These are phyloP conservation scores for Stemphylium lycopersici DNA, from an alignment of 2,329 filamentous ascomycete species.

Conservation along the genomic window DNA sequence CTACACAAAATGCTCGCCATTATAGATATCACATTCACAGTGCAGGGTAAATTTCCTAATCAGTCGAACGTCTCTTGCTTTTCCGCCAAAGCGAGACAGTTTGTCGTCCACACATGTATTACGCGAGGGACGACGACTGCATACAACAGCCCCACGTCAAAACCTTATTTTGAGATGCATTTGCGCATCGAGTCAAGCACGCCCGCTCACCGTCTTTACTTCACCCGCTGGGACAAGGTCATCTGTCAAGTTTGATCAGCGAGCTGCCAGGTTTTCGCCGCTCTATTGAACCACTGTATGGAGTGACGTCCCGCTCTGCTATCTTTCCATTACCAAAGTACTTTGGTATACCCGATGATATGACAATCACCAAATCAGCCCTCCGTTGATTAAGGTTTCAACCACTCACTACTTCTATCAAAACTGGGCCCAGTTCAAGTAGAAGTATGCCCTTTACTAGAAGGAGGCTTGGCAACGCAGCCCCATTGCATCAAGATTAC, in stretches of 20 bases:
- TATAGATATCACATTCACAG: neutral
- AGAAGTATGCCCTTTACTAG: neutral
- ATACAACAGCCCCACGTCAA: neutral
- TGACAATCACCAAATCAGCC: neutral
- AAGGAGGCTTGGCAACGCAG: neutral
- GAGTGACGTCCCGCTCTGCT: neutral
- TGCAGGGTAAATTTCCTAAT: neutral
- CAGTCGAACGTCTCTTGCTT: neutral
- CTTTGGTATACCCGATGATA: neutral
- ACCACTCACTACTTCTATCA: neutral
- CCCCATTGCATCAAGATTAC: neutral
- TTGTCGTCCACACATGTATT: neutral
- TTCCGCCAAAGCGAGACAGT: neutral
- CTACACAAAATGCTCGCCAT: slow-evolving; percentile 16
- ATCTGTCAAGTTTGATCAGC: neutral
- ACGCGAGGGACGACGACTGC: neutral
- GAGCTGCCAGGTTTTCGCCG: neutral
- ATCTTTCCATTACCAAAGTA: neutral
- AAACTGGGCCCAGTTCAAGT: neutral
- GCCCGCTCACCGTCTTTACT: neutral
- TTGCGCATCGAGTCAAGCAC: neutral
- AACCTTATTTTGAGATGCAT: neutral
- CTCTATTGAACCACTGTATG: neutral
- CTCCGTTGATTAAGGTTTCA: neutral
- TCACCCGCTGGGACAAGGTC: neutral